Evolutionary conservation across 169 alveolate species (phyloP), one percentile per base, ranked within the genome.

Genomic region (Eimeria sp.): DNA sequence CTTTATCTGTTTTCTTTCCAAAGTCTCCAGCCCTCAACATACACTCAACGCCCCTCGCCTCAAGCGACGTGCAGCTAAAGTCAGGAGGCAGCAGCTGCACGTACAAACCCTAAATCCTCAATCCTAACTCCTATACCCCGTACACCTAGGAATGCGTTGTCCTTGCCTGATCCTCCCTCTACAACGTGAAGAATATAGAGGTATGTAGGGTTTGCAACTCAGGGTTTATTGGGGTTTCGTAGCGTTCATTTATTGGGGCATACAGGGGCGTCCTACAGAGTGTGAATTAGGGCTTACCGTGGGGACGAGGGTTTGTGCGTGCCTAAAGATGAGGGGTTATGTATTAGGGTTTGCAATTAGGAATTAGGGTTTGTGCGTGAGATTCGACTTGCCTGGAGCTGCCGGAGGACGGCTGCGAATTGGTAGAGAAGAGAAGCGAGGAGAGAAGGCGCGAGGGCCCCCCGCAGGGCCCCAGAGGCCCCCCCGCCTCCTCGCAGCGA

Each of bases 381-480:
- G 76, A 57, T 3, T 73, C 40, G 13, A 73, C 57, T 73, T 47
- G 47, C 58, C 34, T 78, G 61, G 89, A 78, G 67, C 88, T 78
- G 88, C 88, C 47, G 88, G 30, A 78, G 88, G 40, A 78, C 63
- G 34, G 88, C 88, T 18, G 88, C 88, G n/a, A 78, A 78, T 49
- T 78, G 63, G 25, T 45, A 78, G 7, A 78, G 65, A 18, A 78
- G 88, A 4, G 58, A 40, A 22, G 63, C 10, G 67, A 43, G 67
- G 30, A 78, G 65, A 49, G 88, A 78, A 43, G 88, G 88, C 43
- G 88, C 88, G 43, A 78, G 57, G 47, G 88, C 65, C 67, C 88
- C 88, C 65, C 88, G 11, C 40, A 78, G 65, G 65, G 88, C 88
- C 88, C 88, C 88, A 61, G 88, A 78, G 88, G 88, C 88, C 67